phyloP scores from a whole-genome alignment of 116 monocot genomes.

The Dioscorea cayenensis region DNA sequence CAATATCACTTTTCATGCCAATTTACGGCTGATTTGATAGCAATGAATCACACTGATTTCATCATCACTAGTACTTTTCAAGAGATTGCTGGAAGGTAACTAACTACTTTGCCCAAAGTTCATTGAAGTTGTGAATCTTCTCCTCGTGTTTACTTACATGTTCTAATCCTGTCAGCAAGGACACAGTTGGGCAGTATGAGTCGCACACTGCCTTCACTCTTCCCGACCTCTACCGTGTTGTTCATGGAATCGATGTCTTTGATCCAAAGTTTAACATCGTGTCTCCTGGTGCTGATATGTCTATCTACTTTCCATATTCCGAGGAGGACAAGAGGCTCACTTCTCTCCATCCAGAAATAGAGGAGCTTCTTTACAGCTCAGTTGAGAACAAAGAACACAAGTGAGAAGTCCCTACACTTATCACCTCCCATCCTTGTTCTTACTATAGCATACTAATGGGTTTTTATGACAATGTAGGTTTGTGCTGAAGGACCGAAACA shows the following conservation, averaged over 20 bases:
- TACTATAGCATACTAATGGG: neutral
- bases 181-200: conserved; percentile 80
- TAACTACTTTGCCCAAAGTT: conserved; percentile 6
- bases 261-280: conserved; percentile 93
- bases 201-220: conserved; percentile 78
- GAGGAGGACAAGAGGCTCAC: conserved; percentile 61
- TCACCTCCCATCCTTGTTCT: neutral
- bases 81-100: conserved; percentile 96
- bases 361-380: conserved; percentile 58
- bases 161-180: conserved; percentile 46
- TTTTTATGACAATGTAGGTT: conserved; percentile 24
- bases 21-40: conserved; percentile 92
- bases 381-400: conserved; percentile 73
- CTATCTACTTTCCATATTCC: conserved; percentile 69
- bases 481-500: conserved; percentile 56
- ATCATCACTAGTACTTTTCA: conserved; percentile 99
- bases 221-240: conserved; percentile 76
- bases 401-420: conserved; percentile 22
- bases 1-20: conserved; percentile 97
- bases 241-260: conserved; percentile 80
- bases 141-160: neutral
- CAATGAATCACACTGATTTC: conserved; percentile 95
- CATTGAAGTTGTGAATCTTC: neutral
- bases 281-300: conserved; percentile 84
- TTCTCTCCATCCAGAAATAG: conserved; percentile 58